Base-by-base conservation (phyloP, 208 protist genomes). In the Trichomonas tenax region DNA sequence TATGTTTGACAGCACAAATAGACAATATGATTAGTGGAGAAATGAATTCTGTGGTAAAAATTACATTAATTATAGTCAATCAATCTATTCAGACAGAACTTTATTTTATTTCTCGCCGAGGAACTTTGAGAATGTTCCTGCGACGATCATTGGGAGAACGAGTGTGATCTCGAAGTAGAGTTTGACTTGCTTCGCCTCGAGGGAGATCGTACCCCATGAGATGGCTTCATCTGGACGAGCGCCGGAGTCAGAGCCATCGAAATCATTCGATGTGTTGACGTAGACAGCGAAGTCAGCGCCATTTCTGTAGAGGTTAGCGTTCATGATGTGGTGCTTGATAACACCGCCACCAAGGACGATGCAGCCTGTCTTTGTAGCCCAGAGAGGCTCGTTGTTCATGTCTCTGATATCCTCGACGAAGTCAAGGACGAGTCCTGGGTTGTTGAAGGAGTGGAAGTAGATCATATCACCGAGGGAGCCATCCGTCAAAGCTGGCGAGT, bases 401-500 rank as follows among this genome's bases (percentile, higher is more conserved):
- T 63, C 46, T 86, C 99, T 97, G 96, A 99, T 99, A 97, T 99
- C 99, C 48, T 97, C 95, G 6, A 99, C 97, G 6, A 99, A 97
- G 97, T 99, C 99, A 0, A 99, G 96, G 0, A 99, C 97, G 21
- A 99, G 97, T 8, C 99, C 99, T 45, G 99, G 86, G 6, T 96
- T 82, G 95, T 96, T 98, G 84, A 98, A 99, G 34, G 98, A 99
- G 97, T 99, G 99, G 97, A 99, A 99, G 97, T 99, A 99, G 82
- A 99, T 98, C 99, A 99, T 99, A 97, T 99, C 99, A 36, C 99
- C 99, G 96, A 99, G 98, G 9, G 98, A 99, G 15, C 99, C 99
- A 96, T 99, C 99, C 40, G 99, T 99, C 15, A 99, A 81, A 0
- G 99, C 99, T 15, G 99, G 99, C 51, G 98, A 99, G 97, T 99